Evolutionary conservation across 2,329 filamentous ascomycete genomes (phyloP).

Genomic region (Orbilia oligospora): DNA sequence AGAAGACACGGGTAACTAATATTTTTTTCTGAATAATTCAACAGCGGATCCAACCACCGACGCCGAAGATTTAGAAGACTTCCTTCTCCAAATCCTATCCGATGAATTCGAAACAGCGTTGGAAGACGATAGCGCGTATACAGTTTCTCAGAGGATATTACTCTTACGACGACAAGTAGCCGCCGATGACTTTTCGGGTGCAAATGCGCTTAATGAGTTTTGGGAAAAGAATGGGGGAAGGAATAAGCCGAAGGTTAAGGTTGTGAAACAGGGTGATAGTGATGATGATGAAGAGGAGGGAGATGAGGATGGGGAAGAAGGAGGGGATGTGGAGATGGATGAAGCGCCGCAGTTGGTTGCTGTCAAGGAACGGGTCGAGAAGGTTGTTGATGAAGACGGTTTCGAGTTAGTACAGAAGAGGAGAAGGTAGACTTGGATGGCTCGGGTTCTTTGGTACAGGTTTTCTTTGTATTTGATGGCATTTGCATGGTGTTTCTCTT

Average conservation of each 20-base stretch:
- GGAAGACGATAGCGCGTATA: conserved; percentile 86
- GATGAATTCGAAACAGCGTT: conserved; percentile 96
- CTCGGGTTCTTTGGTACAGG: background rate
- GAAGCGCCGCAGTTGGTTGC: conserved; percentile 77
- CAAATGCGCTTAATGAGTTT: conserved; percentile 75
- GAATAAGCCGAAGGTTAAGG: conserved; percentile 68
- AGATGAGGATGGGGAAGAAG: conserved; percentile 69
- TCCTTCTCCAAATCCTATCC: conserved; percentile 89
- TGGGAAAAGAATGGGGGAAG: conserved; percentile 75
- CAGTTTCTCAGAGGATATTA: conserved; percentile 81
- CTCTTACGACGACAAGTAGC: conserved; percentile 76
- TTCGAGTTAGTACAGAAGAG: conserved; percentile 69
- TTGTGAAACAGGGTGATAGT: conserved; percentile 72
- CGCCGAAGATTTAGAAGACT: conserved; percentile 82
- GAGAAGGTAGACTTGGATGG: conserved; percentile 20
- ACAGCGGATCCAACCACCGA: conserved; percentile 75
- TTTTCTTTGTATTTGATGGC: background rate
- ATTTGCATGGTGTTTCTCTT: background rate
- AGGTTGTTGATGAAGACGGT: conserved; percentile 84
- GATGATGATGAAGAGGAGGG: conserved; percentile 68
- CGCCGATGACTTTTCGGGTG: conserved; percentile 67
- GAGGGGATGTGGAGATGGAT: conserved; percentile 75
- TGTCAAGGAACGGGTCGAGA: conserved; percentile 75
- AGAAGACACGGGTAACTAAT: no score
- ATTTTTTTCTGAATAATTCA: conserved; percentile 61